Conservation (phyloP, 208 protist genomes). For the Leishmania gerbilli region DNA sequence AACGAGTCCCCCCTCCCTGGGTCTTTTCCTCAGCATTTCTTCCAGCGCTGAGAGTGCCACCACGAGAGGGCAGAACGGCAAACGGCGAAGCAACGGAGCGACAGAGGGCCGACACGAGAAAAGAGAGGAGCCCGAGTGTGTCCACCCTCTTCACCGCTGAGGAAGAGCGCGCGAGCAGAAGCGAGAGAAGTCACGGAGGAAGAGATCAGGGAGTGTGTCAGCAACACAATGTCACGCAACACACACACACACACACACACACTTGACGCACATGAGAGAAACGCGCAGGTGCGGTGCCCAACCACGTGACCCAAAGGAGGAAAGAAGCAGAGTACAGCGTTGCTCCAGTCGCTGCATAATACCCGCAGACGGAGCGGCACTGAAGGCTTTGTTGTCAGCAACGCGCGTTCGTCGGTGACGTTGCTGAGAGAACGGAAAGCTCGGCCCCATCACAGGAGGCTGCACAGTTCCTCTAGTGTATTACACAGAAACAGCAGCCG, state of each 20-base stretch:
- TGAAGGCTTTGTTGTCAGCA: neutral
- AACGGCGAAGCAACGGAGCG: neutral
- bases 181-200: neutral
- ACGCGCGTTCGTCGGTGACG: neutral
- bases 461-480: constrained; percentile 45
- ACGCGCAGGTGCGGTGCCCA: neutral
- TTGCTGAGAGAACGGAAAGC: neutral
- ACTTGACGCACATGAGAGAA: neutral
- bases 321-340: neutral
- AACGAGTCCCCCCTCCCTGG: neutral
- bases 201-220: neutral
- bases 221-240: neutral
- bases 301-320: neutral
- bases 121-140: neutral
- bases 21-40: neutral
- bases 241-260: neutral
- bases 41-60: neutral
- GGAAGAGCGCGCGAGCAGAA: neutral
- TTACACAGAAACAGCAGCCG: constrained; percentile 37
- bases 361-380: neutral
- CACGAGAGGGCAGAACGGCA: neutral
- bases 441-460: constrained; percentile 11
- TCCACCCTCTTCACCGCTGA: neutral
- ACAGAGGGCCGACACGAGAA: neutral
- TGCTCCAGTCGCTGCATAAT: neutral